Conservation (phyloP, 805 yeast genomes). For the Hanseniaspora clermontiae region DNA sequence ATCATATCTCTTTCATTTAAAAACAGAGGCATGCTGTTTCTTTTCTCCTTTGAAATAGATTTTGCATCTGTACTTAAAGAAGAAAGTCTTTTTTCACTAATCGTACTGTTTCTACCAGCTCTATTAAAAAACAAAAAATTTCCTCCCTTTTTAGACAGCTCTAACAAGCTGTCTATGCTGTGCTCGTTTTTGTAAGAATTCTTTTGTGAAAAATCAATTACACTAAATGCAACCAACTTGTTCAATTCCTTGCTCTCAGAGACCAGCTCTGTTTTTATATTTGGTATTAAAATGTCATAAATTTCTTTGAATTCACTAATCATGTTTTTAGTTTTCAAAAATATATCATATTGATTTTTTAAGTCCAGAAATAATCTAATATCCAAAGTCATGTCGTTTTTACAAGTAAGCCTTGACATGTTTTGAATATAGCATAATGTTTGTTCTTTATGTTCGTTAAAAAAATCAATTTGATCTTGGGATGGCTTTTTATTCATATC, state of each 20-base stretch:
- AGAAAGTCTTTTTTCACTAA: constrained; percentile 10
- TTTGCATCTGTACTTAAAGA: background rate
- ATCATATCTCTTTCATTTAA: constrained; percentile 8
- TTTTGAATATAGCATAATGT: background rate
- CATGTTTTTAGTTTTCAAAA: background rate
- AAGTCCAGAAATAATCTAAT: background rate
- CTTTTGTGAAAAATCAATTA: background rate
- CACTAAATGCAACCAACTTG: constrained; percentile 6
- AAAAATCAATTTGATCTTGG: background rate
- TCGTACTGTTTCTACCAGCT: background rate
- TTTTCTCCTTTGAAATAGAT: background rate
- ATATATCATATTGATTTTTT: background rate
- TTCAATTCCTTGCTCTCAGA: background rate
- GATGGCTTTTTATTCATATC: background rate
- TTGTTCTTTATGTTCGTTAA: background rate
- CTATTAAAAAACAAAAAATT: constrained; percentile 1
- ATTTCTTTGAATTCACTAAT: constrained; percentile 8
- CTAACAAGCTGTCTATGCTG: background rate
- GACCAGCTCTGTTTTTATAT: background rate
- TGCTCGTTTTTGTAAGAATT: background rate
- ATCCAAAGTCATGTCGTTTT: background rate
- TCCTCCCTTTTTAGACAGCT: constrained; percentile 5
- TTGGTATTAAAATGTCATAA: background rate
- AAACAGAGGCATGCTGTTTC: constrained; percentile 7
- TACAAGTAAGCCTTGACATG: background rate